A percentile compares a stretch with the other conserved stretches of the same genome.
Evolutionary conservation across 1,139 yeast species (phyloP).

Genomic region (Hyphopichia burtonii): DNA sequence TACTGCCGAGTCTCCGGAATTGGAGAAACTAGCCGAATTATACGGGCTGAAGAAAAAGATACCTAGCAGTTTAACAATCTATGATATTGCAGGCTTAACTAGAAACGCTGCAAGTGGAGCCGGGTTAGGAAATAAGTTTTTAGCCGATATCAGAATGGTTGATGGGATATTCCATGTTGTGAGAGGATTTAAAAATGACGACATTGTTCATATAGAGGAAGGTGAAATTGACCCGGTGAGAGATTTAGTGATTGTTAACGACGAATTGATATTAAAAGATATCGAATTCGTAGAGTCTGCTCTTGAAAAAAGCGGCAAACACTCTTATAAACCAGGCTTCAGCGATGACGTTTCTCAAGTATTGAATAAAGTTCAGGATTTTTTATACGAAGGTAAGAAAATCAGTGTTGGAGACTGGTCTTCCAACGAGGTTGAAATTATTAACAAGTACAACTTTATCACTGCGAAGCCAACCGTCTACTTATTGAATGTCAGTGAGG

Average conservation of each 20-base stretch:
- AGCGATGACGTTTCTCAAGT: conserved; percentile 14
- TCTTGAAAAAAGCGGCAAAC: conserved; percentile 45
- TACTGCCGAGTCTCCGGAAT: conserved; percentile 50
- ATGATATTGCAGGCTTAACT: conserved; percentile 75
- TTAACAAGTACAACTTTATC: conserved; percentile 58
- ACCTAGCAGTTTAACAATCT: conserved; percentile 58
- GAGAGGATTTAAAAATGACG: conserved; percentile 66
- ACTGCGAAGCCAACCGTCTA: conserved; percentile 73
- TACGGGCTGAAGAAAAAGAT: conserved; percentile 52
- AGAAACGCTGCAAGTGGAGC: conserved; percentile 75
- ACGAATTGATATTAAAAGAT: conserved; percentile 72
- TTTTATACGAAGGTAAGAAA: conserved; percentile 59
- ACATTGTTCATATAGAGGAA: conserved; percentile 68
- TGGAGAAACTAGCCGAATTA: conserved; percentile 43
- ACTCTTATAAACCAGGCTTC: conserved; percentile 38
- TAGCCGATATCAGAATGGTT: conserved; percentile 68
- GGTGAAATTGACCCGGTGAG: conserved; percentile 62
- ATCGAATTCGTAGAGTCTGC: conserved; percentile 62
- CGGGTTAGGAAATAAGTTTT: conserved; percentile 73
- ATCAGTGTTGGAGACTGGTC: conserved; percentile 50
- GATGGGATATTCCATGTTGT: conserved; percentile 76
- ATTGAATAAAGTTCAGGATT: conserved; percentile 48
- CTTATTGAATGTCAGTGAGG: conserved; percentile 56
- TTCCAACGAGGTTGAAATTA: conserved; percentile 53
- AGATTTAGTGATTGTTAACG: conserved; percentile 66